Evolutionary conservation across 345 rosid genomes (phyloP).

Genomic region (Adansonia digitata): DNA sequence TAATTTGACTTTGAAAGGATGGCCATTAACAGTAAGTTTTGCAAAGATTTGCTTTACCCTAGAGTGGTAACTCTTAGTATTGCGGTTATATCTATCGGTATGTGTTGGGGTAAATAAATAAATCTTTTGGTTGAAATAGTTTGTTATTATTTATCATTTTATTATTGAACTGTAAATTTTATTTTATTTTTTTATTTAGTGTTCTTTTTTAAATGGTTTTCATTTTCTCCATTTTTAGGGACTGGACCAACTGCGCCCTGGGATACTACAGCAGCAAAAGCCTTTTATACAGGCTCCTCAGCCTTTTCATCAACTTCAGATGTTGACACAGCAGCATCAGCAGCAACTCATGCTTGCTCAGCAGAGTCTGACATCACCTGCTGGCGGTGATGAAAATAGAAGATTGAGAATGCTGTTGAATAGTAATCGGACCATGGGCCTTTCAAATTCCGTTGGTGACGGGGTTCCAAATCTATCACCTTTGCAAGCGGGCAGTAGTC

Average conservation of each 20-base stretch:
- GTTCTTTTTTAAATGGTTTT: slow-evolving; percentile 7
- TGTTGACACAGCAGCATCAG: slow-evolving; percentile 89
- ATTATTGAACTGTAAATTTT: neutral
- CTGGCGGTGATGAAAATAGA: slow-evolving; percentile 71
- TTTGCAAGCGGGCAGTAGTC: slow-evolving; percentile 28
- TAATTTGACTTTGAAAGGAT: slow-evolving; percentile 89
- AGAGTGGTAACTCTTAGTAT: neutral
- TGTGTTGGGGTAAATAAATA: neutral
- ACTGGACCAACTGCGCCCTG: slow-evolving; percentile 65
- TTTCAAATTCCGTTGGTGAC: slow-evolving; percentile 31
- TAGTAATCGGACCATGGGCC: slow-evolving; percentile 38
- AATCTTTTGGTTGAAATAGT: neutral
- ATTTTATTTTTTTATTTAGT: neutral
- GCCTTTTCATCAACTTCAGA: slow-evolving; percentile 83
- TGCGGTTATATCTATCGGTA: neutral
- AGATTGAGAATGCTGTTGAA: slow-evolving; percentile 69
- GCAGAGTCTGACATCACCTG: slow-evolving; percentile 72
- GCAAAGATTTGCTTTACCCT: neutral
- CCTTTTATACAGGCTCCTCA: slow-evolving; percentile 86
- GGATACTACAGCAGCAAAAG: slow-evolving; percentile 79
- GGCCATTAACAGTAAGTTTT: slow-evolving; percentile 83
- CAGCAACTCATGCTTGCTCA: slow-evolving; percentile 95
- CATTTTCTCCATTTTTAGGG: slow-evolving; percentile 39
- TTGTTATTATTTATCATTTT: neutral
- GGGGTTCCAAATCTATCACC: slow-evolving; percentile 36